Base-by-base conservation (phyloP, 164 flowering plant species). In the Liriodendron chinense region DNA sequence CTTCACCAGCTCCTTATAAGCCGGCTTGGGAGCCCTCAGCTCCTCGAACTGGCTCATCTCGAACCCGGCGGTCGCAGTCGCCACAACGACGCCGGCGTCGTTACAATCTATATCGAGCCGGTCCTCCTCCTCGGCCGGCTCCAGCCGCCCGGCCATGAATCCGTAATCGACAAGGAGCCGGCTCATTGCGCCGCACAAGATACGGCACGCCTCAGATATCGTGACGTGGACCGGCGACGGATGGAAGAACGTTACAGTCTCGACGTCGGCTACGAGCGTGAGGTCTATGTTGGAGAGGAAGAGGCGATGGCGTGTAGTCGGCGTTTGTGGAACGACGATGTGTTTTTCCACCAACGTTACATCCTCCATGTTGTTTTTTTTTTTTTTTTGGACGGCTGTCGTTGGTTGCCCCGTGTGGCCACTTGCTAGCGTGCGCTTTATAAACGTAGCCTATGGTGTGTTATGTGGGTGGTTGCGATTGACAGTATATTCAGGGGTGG, bases 211-310 rank as follows among this genome's bases (percentile, higher is more conserved):
- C n/a, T 81, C 81, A 24, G 53, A 7, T 24, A 81, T 69, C n/a
- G 68, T 47, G 48, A 81, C 71, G 3, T 48, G 64, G 10, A 68
- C 16, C 71, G 72, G 12, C 8, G 57, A 21, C 7, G 79, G 71
- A 28, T 73, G 72, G 24, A 81, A 78, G 66, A 81, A 78, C 13
- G 79, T 48, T 7, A 78, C 75, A 12, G 75, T 34, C 34, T 81
- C 84, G 6, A 68, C 63, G 75, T 78, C 78, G 1, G 73, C n/a
- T 5, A 81, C 84, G 3, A 81, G 77, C 1, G 79, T 61, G 23
- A 78, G 75, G 59, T 81, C 83, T 26, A 81, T 81, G 74, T 81
- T 81, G 0, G 83, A 81, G 34, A 81, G 50, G 72, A 81, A 78
- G 66, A 81, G 70, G 9, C 82, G 79, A 12, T 50, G 78, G 6